These are phyloP conservation scores for Melanomma pulvis-pyrius DNA, from an alignment of 495 filamentous ascomycete genomes.

Conservation along the genomic window DNA sequence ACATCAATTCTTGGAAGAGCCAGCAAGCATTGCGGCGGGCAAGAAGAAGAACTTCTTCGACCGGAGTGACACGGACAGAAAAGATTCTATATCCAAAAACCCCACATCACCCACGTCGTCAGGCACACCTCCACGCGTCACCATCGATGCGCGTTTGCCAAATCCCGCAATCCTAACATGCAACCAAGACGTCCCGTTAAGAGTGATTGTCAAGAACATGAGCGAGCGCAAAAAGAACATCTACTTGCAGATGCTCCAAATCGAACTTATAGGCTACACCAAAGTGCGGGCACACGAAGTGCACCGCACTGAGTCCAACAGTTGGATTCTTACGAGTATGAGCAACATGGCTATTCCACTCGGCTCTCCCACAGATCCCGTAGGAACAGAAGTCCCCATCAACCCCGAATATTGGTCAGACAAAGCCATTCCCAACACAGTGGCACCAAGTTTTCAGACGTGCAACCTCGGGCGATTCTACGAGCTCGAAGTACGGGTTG, in stretches of 20 bases:
- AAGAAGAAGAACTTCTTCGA: conserved; percentile 34
- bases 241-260: conserved; percentile 75
- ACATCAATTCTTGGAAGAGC: conserved; percentile 69
- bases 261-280: conserved; percentile 79
- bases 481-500: conserved; percentile 78
- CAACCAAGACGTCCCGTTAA: conserved; percentile 79
- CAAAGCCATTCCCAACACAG: conserved; percentile 72
- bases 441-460: conserved; percentile 82
- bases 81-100: conserved; percentile 23
- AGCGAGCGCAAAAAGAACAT: conserved; percentile 65
- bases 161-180: conserved; percentile 89
- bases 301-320: conserved; percentile 61
- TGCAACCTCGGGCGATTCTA: conserved; percentile 86
- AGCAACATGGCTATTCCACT: conserved; percentile 70
- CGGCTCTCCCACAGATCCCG: conserved; percentile 58
- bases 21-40: conserved; percentile 55
- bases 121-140: conserved; percentile 54
- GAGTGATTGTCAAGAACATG: conserved; percentile 74
- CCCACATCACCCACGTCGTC: conserved; percentile 27
- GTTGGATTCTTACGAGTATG: conserved; percentile 69
- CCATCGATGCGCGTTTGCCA: conserved; percentile 79
- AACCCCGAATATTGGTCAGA: conserved; percentile 70
- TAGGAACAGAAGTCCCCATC: conserved; percentile 66
- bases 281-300: conserved; percentile 74
- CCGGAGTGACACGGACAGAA: conserved; percentile 4